Evolutionary conservation across 2,329 filamentous ascomycete genomes (phyloP).

Genomic region (Phaeophleospora eucalypticola): DNA sequence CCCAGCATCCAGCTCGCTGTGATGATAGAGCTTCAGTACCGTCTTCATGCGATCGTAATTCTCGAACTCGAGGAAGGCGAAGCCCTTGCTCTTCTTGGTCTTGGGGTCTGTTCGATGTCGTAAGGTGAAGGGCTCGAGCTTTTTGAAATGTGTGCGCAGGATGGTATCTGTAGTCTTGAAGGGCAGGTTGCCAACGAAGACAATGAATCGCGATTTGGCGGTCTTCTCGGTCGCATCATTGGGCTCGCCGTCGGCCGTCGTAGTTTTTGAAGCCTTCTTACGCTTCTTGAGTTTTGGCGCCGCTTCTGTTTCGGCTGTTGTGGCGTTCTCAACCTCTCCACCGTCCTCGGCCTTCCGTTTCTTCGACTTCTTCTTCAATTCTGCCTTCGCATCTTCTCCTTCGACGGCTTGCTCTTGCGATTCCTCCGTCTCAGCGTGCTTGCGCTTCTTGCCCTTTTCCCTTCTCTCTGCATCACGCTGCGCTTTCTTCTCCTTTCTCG

Average conservation of each 20-base stretch:
- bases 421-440: conserved; percentile 24
- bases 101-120: conserved; percentile 69
- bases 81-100: conserved; percentile 64
- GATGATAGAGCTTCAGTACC: conserved; percentile 85
- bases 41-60: conserved; percentile 87
- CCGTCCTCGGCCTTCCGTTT: conserved; percentile 9
- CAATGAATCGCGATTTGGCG: conserved; percentile 62
- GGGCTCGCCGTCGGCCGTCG: neutral
- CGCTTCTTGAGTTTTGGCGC: conserved; percentile 25
- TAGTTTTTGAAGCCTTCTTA: conserved; percentile 11
- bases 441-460: conserved; percentile 34
- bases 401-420: conserved; percentile 15
- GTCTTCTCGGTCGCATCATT: conserved; percentile 12
- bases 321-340: conserved; percentile 7
- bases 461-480: conserved; percentile 33
- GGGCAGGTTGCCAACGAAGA: conserved; percentile 86
- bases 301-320: neutral
- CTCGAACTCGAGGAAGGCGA: conserved; percentile 86
- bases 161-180: conserved; percentile 70
- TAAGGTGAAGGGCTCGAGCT: conserved; percentile 65
- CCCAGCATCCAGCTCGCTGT: conserved; percentile 64
- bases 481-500: conserved; percentile 35
- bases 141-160: conserved; percentile 71
- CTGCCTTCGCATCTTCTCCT: conserved; percentile 19
- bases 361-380: conserved; percentile 18